Evolutionary conservation across 768 basidiomycete species (phyloP).

Genomic region (Mycena latifolia): DNA sequence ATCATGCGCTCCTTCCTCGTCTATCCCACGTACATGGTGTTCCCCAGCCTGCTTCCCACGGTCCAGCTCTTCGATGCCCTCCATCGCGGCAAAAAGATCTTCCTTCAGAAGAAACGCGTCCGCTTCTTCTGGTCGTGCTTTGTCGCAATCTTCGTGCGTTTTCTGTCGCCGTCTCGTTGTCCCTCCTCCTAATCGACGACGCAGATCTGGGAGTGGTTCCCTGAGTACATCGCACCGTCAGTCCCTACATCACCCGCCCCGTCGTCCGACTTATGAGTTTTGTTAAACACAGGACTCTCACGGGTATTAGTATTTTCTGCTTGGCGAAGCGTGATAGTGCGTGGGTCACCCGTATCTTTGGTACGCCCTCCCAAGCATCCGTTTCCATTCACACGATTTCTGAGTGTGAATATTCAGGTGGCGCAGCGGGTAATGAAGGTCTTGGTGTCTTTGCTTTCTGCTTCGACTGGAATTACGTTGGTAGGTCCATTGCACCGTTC

Average conservation of each 20-base stretch:
- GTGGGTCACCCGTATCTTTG: slow-evolving; percentile 67
- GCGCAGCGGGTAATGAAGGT: slow-evolving; percentile 72
- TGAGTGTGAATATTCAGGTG: slow-evolving; percentile 44
- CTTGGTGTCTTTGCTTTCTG: slow-evolving; percentile 70
- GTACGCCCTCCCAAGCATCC: slow-evolving; percentile 39
- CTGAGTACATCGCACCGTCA: slow-evolving; percentile 45
- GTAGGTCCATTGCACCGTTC: not conserved
- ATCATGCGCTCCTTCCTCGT: slow-evolving; percentile 25
- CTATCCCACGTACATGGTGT: slow-evolving; percentile 52
- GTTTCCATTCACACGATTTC: not conserved
- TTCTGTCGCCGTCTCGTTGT: too few species aligned
- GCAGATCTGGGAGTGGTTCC: slow-evolving; percentile 67
- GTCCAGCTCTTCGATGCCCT: slow-evolving; percentile 59
- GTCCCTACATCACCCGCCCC: not conserved
- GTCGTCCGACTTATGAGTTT: not conserved
- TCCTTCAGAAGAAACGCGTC: slow-evolving; percentile 64
- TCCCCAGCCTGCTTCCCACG: slow-evolving; percentile 51
- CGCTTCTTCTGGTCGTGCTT: slow-evolving; percentile 65
- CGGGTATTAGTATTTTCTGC: slow-evolving; percentile 71
- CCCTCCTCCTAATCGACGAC: too few species aligned
- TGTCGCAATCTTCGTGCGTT: too few species aligned
- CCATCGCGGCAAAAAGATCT: slow-evolving; percentile 57
- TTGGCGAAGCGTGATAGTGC: slow-evolving; percentile 62
- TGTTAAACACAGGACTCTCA: slow-evolving; percentile 58
- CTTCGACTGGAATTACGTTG: slow-evolving; percentile 73